Evolutionary conservation across 495 filamentous ascomycete species (phyloP), one percentile per base, ranked within the genome.

Genomic region (Eremomyces bilateralis): DNA sequence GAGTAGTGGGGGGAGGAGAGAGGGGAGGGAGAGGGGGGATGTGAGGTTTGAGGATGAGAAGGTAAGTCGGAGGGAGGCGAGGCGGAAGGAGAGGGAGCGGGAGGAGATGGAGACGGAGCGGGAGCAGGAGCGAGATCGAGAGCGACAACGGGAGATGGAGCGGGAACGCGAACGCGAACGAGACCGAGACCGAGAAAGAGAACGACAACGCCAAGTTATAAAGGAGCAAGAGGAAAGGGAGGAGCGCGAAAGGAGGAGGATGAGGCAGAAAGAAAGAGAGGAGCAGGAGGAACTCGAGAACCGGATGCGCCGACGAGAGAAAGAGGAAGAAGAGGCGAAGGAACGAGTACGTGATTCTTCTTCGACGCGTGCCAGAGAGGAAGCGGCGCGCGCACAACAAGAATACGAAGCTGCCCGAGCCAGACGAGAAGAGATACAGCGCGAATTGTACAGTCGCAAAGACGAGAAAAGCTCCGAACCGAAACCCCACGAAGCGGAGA

Each of bases 41-140:
- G 46, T 40, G 31, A 39, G 37, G 42, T 35, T 37, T 13, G 49
- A 43, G 35, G 46, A n/a, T 45, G 47, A 19, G 39, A 46, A 21
- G 42, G 49, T 34, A 31, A 33, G 36, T 20, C 21, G 39, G 21
- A 12, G 20, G 33, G 21, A 24, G 18, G 21, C 19, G 21, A 20
- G 38, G 15, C 38, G 36, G 38, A 29, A 36, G 17, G 44, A 49
- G 36, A 30, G 36, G 32, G 41, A 46, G 2, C 19, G 34, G 34
- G 31, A 31, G 16, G 39, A 35, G 4, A 11, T 17, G 5, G 15
- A 30, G 16, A 29, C 31, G 11, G 15, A 36, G 21, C 38, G 34
- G 5, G 27, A 38, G 20, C 16, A 13, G 4, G 29, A 20, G 22
- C 10, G 20, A 19, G 25, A 32, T 8, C 0, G n/a, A n/a, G 35